A percentile compares a stretch with the other conserved stretches of the same genome.
These are phyloP conservation scores for Pilaira anomala DNA, from an alignment of 192 early-diverging fungal genomes.

Conservation along the genomic window DNA sequence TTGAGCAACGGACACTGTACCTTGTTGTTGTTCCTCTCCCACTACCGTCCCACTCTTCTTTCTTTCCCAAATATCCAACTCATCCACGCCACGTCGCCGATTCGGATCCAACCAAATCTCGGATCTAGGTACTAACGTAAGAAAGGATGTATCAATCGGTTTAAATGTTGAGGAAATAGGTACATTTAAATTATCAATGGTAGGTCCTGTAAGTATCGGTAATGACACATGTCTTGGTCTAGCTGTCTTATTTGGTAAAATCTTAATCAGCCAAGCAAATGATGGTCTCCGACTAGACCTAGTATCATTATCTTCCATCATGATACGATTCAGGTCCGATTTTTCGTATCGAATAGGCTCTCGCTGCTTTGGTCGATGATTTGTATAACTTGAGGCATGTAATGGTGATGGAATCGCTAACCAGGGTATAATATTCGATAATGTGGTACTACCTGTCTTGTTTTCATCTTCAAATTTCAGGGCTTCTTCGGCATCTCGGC, in stretches of 20 bases:
- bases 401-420: not conserved
- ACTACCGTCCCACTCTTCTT: not conserved
- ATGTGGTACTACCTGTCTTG: not conserved
- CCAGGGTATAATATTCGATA: not conserved
- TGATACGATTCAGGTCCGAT: constrained; percentile 9
- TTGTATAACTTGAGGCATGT: not conserved
- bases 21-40: not conserved
- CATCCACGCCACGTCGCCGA: constrained; percentile 25
- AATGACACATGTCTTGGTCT: not conserved
- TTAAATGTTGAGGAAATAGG: constrained; percentile 23
- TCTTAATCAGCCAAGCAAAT: constrained; percentile 3
- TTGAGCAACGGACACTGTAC: not conserved
- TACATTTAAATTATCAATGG: constrained; percentile 5
- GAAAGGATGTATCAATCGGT: constrained; percentile 16
- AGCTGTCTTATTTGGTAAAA: constrained; percentile 3
- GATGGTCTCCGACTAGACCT: not conserved
- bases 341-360: constrained; percentile 18
- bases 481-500: not conserved
- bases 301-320: constrained; percentile 1
- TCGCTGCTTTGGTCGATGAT: not conserved
- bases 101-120: constrained; percentile 21
- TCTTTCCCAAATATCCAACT: constrained; percentile 29
- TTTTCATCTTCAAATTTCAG: not conserved
- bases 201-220: not conserved
- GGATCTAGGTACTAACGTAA: constrained; percentile 25